Evolutionary conservation across 495 filamentous ascomycete species (phyloP).

Genomic region (Penicillium waksmanii): DNA sequence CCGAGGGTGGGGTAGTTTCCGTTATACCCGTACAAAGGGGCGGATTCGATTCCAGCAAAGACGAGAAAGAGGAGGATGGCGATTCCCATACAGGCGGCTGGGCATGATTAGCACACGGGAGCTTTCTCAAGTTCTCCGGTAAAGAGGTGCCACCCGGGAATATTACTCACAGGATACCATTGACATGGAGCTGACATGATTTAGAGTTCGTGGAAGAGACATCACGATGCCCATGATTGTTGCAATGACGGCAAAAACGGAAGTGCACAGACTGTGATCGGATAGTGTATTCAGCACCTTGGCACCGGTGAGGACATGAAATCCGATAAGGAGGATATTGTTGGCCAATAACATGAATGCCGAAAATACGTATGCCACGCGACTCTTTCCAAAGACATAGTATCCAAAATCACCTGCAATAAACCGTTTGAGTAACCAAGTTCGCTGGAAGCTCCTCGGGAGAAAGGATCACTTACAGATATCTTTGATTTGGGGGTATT

Average conservation of each 20-base stretch:
- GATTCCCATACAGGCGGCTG: constrained; percentile 47
- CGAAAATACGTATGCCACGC: constrained; percentile 38
- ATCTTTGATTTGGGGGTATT: constrained; percentile 49
- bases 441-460: background rate
- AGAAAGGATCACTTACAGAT: constrained; percentile 38
- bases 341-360: constrained; percentile 46
- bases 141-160: background rate
- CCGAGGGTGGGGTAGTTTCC: constrained; percentile 43
- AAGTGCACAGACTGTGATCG: constrained; percentile 41
- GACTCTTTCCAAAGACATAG: constrained; percentile 43
- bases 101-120: background rate
- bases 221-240: constrained; percentile 45
- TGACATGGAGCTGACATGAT: constrained; percentile 50
- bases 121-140: background rate
- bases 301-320: constrained; percentile 43
- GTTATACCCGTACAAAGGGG: constrained; percentile 34
- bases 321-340: constrained; percentile 44
- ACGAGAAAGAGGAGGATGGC: constrained; percentile 51
- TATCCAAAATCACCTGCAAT: constrained; percentile 42
- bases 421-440: background rate
- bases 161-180: constrained; percentile 43
- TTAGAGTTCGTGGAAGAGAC: constrained; percentile 45
- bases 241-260: constrained; percentile 37
- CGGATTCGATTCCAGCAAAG: constrained; percentile 47
- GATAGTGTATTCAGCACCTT: constrained; percentile 43